Percentiles rank a stretch among this genome's conserved stretches.
Evolutionary conservation across 441 rosid genomes (phyloP).

Genomic region (Croton setiger): DNA sequence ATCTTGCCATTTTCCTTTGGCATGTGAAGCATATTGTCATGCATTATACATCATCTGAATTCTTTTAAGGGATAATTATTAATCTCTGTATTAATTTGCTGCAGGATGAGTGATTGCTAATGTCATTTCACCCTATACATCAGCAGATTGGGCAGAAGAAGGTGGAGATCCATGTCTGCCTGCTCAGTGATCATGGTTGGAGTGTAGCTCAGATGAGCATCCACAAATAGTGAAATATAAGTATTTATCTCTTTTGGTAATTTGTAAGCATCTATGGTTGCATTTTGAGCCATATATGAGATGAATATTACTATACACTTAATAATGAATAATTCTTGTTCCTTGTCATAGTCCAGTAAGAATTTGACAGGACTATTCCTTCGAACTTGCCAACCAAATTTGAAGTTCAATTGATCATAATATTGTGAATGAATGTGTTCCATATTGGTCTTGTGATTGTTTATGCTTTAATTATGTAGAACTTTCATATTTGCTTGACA

Average conservation of each 20-base stretch:
- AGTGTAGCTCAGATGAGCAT: conserved; percentile 58
- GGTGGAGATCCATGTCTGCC: conserved; percentile 98
- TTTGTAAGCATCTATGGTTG: conserved; percentile 5
- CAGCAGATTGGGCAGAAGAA: conserved; percentile 85
- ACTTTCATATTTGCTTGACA: conserved; percentile 15
- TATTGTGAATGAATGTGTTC: neutral
- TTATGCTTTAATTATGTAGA: neutral
- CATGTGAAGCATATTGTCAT: neutral
- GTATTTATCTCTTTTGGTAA: conserved; percentile 23
- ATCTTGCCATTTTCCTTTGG: neutral
- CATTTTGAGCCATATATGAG: conserved; percentile 10
- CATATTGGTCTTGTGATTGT: neutral
- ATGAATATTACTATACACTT: conserved; percentile 4
- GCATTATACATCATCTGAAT: conserved; percentile 4
- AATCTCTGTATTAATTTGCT: conserved; percentile 27
- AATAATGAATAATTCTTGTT: conserved; percentile 10
- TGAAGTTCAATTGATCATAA: conserved; percentile 13
- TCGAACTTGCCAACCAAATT: conserved; percentile 46
- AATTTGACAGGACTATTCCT: conserved; percentile 75
- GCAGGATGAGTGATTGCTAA: conserved; percentile 57
- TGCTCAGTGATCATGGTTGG: conserved; percentile 92
- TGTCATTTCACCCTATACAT: conserved; percentile 43
- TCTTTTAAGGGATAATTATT: too few relatives aligned
- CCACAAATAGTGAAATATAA: conserved; percentile 72
- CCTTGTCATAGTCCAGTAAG: conserved; percentile 56